These are phyloP conservation scores for Nigrospora oryzae DNA, from an alignment of 2,329 filamentous ascomycete species.

Conservation along the genomic window DNA sequence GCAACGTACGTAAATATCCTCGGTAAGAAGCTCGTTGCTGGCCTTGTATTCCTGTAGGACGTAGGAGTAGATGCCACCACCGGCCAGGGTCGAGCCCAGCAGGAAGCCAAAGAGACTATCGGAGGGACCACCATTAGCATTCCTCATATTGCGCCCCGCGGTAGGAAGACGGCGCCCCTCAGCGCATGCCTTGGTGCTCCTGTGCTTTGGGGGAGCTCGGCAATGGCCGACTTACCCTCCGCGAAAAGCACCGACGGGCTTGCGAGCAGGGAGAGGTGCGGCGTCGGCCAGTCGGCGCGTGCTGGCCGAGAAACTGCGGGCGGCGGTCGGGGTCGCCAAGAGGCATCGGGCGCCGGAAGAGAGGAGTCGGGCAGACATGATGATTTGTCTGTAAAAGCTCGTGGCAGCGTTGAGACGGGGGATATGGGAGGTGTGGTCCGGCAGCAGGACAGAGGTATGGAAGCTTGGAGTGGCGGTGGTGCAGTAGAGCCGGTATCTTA, in stretches of 20 bases:
- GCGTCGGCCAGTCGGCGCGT: conserved; percentile 30
- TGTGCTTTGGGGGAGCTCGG: not conserved
- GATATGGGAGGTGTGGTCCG: no score
- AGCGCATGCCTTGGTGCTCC: not conserved
- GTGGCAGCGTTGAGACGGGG: no score
- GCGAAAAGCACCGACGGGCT: conserved; percentile 52
- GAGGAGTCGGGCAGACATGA: conserved; percentile 39
- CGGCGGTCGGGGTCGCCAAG: conserved; percentile 9
- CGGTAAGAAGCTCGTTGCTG: conserved; percentile 84
- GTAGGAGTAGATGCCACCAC: conserved; percentile 82
- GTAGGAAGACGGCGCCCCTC: not conserved
- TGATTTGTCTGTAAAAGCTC: not conserved
- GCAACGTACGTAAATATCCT: conserved; percentile 86
- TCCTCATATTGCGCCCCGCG: not conserved
- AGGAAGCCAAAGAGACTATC: conserved; percentile 84
- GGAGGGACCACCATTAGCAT: not conserved
- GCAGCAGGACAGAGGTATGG: no score
- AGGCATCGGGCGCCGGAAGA: conserved; percentile 12
- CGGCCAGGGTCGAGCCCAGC: conserved; percentile 71
- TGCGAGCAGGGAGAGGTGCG: conserved; percentile 42
- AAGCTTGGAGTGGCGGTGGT: no score
- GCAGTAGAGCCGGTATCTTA: no score
- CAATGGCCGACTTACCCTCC: conserved; percentile 40
- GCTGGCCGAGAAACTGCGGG: conserved; percentile 43
- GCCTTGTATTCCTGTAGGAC: conserved; percentile 88